Percentiles rank a stretch among this genome's conserved stretches.
Evolutionary conservation across 371 early-diverging fungal genomes (phyloP).

Genomic region (Mortierella sp.): DNA sequence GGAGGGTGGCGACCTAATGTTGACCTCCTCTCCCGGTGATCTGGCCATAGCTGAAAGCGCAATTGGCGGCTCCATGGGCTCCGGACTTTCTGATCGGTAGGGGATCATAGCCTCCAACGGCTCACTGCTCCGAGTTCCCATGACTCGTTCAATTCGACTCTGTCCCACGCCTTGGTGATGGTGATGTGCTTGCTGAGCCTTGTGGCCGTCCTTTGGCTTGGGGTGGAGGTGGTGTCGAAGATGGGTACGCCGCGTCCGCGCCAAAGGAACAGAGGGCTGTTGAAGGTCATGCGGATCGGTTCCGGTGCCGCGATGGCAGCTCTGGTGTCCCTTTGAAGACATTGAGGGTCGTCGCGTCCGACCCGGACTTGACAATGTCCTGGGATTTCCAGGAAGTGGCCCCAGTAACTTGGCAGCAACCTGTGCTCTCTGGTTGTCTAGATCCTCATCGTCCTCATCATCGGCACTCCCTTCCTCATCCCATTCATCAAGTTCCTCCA

Average conservation of each 20-base stretch:
- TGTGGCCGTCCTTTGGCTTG: neutral
- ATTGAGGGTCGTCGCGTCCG: neutral
- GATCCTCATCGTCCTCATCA: slow-evolving; percentile 26
- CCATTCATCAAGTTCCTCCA: slow-evolving; percentile 38
- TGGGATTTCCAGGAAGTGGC: neutral
- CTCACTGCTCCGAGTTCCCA: neutral
- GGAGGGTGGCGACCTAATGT: neutral
- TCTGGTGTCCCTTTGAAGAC: neutral
- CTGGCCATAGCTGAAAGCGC: neutral
- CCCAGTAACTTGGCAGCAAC: slow-evolving; percentile 22
- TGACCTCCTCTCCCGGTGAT: neutral
- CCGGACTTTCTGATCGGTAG: neutral
- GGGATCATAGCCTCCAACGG: neutral
- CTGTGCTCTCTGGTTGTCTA: slow-evolving; percentile 18
- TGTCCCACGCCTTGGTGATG: neutral
- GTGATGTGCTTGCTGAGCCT: neutral
- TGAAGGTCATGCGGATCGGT: neutral
- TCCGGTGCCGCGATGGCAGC: neutral
- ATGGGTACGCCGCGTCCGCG: neutral
- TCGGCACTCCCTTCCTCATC: slow-evolving; percentile 36
- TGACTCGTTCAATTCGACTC: neutral
- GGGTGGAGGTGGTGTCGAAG: neutral
- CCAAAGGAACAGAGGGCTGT: neutral
- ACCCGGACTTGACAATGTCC: neutral
- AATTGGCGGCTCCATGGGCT: neutral